phyloP scores from a whole-genome alignment of 1,284 basidiomycete species.

The Tremellales sp. region DNA sequence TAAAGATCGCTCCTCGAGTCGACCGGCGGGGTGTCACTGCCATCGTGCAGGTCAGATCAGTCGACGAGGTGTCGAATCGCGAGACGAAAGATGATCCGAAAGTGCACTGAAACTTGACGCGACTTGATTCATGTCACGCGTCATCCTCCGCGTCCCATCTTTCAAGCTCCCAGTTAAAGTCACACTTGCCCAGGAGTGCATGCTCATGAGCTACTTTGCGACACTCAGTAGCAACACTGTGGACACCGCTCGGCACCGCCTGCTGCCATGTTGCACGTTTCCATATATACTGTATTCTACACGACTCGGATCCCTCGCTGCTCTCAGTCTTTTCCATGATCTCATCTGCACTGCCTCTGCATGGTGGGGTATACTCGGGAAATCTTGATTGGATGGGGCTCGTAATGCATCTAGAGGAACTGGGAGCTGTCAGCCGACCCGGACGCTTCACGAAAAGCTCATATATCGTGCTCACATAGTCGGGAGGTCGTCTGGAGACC shows the following conservation, averaged over 20 bases:
- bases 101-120: no score
- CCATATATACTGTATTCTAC: not conserved
- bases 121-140: not conserved
- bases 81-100: not conserved
- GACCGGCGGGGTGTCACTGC: constrained; percentile 29
- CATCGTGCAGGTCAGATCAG: no score
- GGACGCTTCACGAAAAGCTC: not conserved
- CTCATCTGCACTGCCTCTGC: no score
- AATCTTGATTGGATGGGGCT: not conserved
- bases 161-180: no score
- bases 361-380: not conserved
- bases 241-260: no score
- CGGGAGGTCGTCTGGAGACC: constrained; percentile 95
- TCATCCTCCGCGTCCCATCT: no score
- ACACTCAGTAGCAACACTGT: no score
- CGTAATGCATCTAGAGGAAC: not conserved
- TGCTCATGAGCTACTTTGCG: no score
- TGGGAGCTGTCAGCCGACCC: not conserved
- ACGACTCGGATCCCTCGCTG: no score
- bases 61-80: no score
- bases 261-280: not conserved
- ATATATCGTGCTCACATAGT: constrained; percentile 72
- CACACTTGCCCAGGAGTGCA: no score
- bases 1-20: constrained; percentile 36
- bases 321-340: no score